Evolutionary conservation across 2,329 filamentous ascomycete species (phyloP), one percentile per base, ranked within the genome.

Genomic region (Monosporascus sp.): DNA sequence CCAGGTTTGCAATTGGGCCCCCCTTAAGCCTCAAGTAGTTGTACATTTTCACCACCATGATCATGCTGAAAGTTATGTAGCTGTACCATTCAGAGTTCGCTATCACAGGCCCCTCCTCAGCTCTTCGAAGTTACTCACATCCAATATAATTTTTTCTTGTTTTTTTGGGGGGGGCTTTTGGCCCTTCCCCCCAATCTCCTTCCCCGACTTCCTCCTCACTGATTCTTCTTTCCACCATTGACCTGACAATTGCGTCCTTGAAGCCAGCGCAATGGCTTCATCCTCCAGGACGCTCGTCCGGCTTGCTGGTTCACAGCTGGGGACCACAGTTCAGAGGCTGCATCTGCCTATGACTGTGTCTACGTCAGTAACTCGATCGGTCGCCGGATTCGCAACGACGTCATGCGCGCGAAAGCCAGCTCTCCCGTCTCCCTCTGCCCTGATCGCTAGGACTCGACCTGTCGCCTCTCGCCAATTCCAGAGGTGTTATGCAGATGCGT

Each of bases 401-500:
- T 60, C 64, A 54, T 60, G 48, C 50, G 54, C 61, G 61, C 61
- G 66, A 61, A 68, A 62, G 55, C 61, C 60, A 38, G 61, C 56
- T 45, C 59, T 62, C 49, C 48, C 56, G 45, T 58, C 42, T 46
- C 22, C 60, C 62, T 54, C 65, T 62, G 47, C 70, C 68, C 49
- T 65, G 44, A 57, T 70, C 48, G 57, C 70, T 59, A 68, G 68
- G 61, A 67, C 65, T 57, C 69, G 70, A 49, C 60, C 62, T 46
- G 61, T 68, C 65, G 61, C 68, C 65, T 51, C 70, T 65, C 59
- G 74, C 67, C 63, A 68, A 70, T 75, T 76, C 65, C 68, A 69
- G 53, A 69, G 76, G 62, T 65, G 69, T 54, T 79, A 79, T 58
- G 80, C 82, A 51, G 78, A 83, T 62, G 74, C 73, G 55, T 56